Percentiles rank a stretch among this genome's conserved stretches.
These are phyloP conservation scores for Russula olivacea DNA, from an alignment of 768 basidiomycete species.

Conservation along the genomic window DNA sequence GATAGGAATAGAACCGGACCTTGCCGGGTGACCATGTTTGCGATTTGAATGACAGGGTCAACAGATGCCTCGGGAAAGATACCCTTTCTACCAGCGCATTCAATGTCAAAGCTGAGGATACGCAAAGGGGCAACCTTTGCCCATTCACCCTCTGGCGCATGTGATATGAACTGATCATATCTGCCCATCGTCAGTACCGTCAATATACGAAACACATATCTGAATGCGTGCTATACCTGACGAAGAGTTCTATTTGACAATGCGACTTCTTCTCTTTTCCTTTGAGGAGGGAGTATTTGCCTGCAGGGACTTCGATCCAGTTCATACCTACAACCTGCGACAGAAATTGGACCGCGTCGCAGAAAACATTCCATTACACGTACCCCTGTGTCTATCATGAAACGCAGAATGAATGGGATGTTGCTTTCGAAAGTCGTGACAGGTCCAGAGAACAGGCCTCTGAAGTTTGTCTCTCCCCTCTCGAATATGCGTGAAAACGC, in stretches of 20 bases:
- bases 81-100: constrained; percentile 96
- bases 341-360: not conserved
- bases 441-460: constrained; percentile 40
- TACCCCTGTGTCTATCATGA: constrained; percentile 98
- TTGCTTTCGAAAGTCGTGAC: constrained; percentile 89
- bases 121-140: constrained; percentile 88
- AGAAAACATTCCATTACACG: not conserved
- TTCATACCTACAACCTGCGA: constrained; percentile 94
- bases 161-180: constrained; percentile 81
- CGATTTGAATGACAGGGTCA: constrained; percentile 98
- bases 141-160: constrained; percentile 89
- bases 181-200: constrained; percentile 35
- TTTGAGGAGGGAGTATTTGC: constrained; percentile 64
- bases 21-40: constrained; percentile 98
- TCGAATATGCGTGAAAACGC: constrained; percentile 44
- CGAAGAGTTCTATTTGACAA: constrained; percentile 84
- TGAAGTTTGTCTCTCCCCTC: constrained; percentile 46
- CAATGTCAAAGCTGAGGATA: constrained; percentile 97
- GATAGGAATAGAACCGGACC: constrained; percentile 40
- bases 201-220: not conserved
- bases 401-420: constrained; percentile 82
- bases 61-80: constrained; percentile 88
- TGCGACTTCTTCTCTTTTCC: constrained; percentile 58
- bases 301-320: constrained; percentile 91
- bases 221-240: constrained; percentile 45